Evolutionary conservation across 2,329 filamentous ascomycete species (phyloP), one percentile per base, ranked within the genome.

Genomic region (Fusarium albosuccineum): DNA sequence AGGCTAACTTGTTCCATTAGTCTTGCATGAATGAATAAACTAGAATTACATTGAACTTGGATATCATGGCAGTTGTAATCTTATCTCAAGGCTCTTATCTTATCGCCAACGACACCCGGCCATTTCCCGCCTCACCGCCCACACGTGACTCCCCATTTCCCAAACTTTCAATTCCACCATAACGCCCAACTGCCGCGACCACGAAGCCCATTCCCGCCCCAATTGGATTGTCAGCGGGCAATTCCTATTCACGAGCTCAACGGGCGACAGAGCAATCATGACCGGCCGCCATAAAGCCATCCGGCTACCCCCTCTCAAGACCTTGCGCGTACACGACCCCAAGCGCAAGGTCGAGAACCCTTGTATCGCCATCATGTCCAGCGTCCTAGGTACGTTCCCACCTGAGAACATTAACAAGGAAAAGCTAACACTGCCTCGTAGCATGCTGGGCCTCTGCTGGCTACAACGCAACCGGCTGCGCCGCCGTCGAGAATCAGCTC

Each of bases 391-490:
- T 87, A 80, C 49, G 80, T 22, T 11, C 46, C n/a, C n/a, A n/a
- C n/a, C n/a, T n/a, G n/a, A n/a, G n/a, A n/a, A n/a, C n/a, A n/a
- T n/a, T n/a, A n/a, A n/a, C n/a, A n/a, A n/a, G n/a, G n/a, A n/a
- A n/a, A 33, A 33, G 44, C 33, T 48, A 22, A 64, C 51, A 9
- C 9, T 14, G 22, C 6, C 1, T 30, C 49, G 68, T 65, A 95
- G 92, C 91, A 66, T 96, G 92, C 80, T 96, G 92, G 92, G 92
- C 92, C 1, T 94, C 92, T 3, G 87, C 90, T 30, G 92, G 92
- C 48, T 90, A 91, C 79, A 91, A 82, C 76, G 82, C 85, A 6
- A 75, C 83, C 11, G 87, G 87, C 37, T 91, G 88, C 76, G 82
- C 83, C 26, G 82, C 83, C 41, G 75, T 91, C 68, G 88, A 91